Evolutionary conservation across 1,139 yeast genomes (phyloP), one percentile per base, ranked within the genome.

Genomic region (Kodamaea arcana): DNA sequence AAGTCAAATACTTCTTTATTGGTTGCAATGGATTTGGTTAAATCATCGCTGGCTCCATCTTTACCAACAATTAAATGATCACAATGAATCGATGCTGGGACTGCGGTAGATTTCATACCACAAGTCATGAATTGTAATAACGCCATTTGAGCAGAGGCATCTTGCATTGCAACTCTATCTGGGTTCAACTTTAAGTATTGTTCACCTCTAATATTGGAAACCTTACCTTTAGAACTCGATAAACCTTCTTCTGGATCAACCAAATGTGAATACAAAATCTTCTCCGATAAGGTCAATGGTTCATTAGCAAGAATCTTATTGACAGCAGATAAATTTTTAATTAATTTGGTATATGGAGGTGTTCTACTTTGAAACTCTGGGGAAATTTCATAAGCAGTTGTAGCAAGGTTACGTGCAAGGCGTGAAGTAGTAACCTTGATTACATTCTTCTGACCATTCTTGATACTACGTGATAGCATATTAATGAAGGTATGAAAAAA

Each of bases 131-230:
- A 92, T 64, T 92, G 98, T 45, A 92, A 68, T 45, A 92, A 69
- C 2, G 98, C 98, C 85, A 90, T 92, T 65, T 92, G 98, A 2
- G 98, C 98, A 16, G 95, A 84, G 1, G 98, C 98, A 66, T 92
- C 98, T 68, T 92, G 98, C 97, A 90, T 90, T 17, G 98, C 98
- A 15, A 92, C 98, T 52, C 98, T 76, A 58, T 92, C 98, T n/a
- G 98, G 98, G 55, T 81, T 76, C 50, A 92, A 72, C 68, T 92
- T 92, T 56, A 92, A 75, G 58, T 92, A 92, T 41, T 85, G 78
- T 41, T 76, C 60, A 34, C 98, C 98, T 51, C 98, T 76, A 45
- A 90, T 75, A 41, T 78, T 72, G 32, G 68, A 54, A 8, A 77
- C 62, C 40, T 68, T 60, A 16, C 78, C 75, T 27, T 59, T 54